Conservation (phyloP, 495 filamentous ascomycete genomes). For the Physcia stellaris region DNA sequence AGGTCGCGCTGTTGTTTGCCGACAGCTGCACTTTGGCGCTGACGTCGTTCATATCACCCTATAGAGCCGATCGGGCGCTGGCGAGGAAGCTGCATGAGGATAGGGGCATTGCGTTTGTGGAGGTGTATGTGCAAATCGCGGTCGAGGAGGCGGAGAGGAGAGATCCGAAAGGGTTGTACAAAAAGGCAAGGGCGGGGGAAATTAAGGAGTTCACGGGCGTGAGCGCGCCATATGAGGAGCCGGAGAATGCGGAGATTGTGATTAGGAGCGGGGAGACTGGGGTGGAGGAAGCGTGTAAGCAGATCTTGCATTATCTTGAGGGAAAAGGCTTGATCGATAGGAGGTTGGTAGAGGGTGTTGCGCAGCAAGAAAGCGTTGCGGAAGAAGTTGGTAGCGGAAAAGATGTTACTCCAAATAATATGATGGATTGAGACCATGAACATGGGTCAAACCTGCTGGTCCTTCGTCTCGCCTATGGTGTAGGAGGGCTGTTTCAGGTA, state of each 20-base stretch:
- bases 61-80: constrained; percentile 67
- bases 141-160: constrained; percentile 84
- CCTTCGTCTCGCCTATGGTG: too few species aligned
- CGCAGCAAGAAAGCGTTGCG: too few species aligned
- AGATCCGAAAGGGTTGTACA: constrained; percentile 94
- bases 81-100: constrained; percentile 67
- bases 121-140: constrained; percentile 81
- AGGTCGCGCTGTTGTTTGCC: constrained; percentile 94
- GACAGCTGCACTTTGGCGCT: constrained; percentile 77
- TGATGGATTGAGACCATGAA: too few species aligned
- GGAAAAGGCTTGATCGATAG: constrained; percentile 39
- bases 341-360: constrained; percentile 5
- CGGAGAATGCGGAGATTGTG: constrained; percentile 71
- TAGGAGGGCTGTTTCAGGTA: too few species aligned
- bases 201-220: constrained; percentile 98
- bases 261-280: constrained; percentile 63
- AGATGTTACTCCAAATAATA: too few species aligned
- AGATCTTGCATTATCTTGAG: constrained; percentile 72
- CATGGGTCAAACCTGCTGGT: too few species aligned
- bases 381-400: too few species aligned
- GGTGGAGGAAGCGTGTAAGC: constrained; percentile 70
- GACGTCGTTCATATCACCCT: constrained; percentile 95
- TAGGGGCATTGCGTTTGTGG: constrained; percentile 67
- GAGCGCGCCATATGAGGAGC: constrained; percentile 81
- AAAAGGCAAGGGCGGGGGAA: constrained; percentile 82